These are phyloP conservation scores for Micractinium sp. DNA, from an alignment of 139 green algal species.

Conservation along the genomic window DNA sequence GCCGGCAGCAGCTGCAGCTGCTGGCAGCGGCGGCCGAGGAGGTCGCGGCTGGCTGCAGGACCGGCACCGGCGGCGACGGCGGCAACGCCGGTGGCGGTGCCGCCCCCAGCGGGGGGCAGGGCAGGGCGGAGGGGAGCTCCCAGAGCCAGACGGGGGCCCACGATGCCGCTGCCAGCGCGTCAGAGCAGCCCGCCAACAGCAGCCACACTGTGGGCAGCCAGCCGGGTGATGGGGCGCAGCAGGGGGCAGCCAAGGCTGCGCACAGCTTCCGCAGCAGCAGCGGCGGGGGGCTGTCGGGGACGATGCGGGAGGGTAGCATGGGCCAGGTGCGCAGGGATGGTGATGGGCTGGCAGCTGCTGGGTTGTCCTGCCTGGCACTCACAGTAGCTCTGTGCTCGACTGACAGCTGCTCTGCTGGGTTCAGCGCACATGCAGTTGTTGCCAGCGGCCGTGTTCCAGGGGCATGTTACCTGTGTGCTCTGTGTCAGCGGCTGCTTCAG, in stretches of 20 bases:
- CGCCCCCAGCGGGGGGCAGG: neutral
- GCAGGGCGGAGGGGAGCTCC: neutral
- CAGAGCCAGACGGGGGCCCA: constrained; percentile 12
- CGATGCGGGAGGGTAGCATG: constrained; percentile 11
- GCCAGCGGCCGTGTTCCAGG: too few relatives aligned
- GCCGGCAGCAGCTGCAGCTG: constrained; percentile 12
- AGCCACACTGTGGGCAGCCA: constrained; percentile 11
- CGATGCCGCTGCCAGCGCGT: neutral
- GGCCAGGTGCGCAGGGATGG: constrained; percentile 1
- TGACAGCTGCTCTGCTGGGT: too few relatives aligned
- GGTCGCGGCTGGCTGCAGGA: neutral
- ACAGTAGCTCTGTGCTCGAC: neutral
- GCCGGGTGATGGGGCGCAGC: neutral
- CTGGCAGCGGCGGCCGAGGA: neutral
- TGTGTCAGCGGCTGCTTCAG: too few relatives aligned
- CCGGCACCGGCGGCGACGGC: neutral
- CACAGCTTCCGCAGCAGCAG: constrained; percentile 33
- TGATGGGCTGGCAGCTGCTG: neutral
- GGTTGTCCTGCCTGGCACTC: neutral
- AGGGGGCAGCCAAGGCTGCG: neutral
- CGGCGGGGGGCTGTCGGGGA: neutral
- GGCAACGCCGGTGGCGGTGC: neutral
- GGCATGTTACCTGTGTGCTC: too few relatives aligned
- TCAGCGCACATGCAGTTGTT: too few relatives aligned
- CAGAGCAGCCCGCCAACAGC: constrained; percentile 11